Conservation (phyloP, 306 rosid species). For the Dalbergia cochinchinensis region DNA sequence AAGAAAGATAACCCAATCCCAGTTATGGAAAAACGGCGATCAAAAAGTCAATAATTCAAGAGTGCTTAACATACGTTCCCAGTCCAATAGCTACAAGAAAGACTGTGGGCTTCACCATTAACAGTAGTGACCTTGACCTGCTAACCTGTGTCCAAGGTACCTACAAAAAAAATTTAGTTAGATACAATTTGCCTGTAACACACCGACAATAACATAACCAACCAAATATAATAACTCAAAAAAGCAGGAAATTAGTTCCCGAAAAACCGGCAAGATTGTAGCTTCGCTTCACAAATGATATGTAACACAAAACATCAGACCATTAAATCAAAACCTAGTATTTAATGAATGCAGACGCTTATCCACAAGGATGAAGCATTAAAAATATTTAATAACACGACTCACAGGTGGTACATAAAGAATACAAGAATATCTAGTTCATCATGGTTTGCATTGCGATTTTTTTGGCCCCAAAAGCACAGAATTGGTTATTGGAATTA, state of each 20-base stretch:
- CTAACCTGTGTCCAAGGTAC: slow-evolving; percentile 99
- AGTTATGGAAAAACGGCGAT: slow-evolving; percentile 14
- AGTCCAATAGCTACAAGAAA: slow-evolving; percentile 90
- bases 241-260: slow-evolving; percentile 17
- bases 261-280: background rate
- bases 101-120: slow-evolving; percentile 81
- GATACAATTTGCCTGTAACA: slow-evolving; percentile 41
- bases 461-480: slow-evolving; percentile 22
- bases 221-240: slow-evolving; percentile 11
- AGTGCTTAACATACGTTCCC: slow-evolving; percentile 69
- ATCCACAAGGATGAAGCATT: slow-evolving; percentile 7
- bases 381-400: background rate
- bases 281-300: slow-evolving; percentile 28
- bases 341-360: background rate
- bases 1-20: slow-evolving; percentile 11
- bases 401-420: background rate
- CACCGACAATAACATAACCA: slow-evolving; percentile 1
- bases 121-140: slow-evolving; percentile 78
- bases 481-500: background rate
- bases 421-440: background rate
- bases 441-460: background rate
- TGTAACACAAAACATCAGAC: background rate
- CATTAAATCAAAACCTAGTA: slow-evolving; percentile 15
- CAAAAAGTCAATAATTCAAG: slow-evolving; percentile 33
- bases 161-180: slow-evolving; percentile 56